phyloP scores from a whole-genome alignment of 2,329 filamentous ascomycete species.

The Canariomyces notabilis region DNA sequence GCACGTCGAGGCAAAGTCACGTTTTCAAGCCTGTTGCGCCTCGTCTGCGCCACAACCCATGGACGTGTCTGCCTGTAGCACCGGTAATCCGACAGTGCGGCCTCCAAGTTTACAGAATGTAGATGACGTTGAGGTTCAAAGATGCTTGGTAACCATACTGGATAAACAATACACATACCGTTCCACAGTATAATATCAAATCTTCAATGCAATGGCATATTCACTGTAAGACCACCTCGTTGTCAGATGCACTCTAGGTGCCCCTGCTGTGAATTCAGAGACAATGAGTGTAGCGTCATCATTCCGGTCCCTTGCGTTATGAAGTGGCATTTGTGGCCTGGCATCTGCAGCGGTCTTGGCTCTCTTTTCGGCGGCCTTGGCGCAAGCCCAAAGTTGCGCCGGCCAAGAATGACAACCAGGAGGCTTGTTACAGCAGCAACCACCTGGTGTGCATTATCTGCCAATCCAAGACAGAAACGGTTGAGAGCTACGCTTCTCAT shows the following conservation, averaged over 20 bases:
- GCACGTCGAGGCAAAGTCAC: conserved; percentile 4
- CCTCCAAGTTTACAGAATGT: too few species aligned
- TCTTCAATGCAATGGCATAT: too few species aligned
- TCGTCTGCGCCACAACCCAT: background rate
- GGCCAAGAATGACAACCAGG: background rate
- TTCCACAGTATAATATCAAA: too few species aligned
- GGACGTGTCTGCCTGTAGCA: too few species aligned
- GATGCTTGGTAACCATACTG: too few species aligned
- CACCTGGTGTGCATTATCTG: background rate
- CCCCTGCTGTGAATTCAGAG: background rate
- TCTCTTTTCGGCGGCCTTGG: conserved; percentile 3
- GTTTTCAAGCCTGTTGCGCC: background rate
- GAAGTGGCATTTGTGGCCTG: background rate
- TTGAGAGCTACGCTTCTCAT: background rate
- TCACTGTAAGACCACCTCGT: too few species aligned
- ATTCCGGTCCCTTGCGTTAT: conserved; percentile 2
- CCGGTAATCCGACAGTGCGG: too few species aligned
- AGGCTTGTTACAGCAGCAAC: background rate
- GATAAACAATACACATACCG: too few species aligned
- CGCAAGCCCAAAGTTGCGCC: background rate
- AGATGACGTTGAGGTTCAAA: too few species aligned
- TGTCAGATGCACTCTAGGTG: background rate
- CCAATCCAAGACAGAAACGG: background rate
- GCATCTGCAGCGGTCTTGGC: conserved; percentile 6
- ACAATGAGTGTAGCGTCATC: conserved; percentile 9